Conservation (phyloP, 1,139 yeast species). For the Nakaseomyces delphensis region DNA sequence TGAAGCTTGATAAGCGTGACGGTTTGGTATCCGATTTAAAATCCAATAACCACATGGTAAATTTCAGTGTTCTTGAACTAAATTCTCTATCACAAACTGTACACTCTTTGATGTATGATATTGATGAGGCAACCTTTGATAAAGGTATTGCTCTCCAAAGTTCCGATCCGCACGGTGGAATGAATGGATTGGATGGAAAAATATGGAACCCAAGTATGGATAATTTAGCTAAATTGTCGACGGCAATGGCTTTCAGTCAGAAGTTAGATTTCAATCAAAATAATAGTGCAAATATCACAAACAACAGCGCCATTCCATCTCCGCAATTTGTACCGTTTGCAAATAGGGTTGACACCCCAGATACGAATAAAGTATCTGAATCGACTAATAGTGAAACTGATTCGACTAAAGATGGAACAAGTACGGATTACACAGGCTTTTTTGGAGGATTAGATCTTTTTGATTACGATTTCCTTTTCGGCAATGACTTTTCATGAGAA, state of each 20-base stretch:
- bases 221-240: conserved; percentile 16
- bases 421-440: conserved; percentile 15
- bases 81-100: conserved; percentile 3
- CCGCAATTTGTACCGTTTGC: not conserved
- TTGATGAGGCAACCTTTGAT: conserved; percentile 1
- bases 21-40: conserved; percentile 14
- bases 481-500: conserved; percentile 13
- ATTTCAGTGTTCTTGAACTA: conserved; percentile 9
- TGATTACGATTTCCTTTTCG: conserved; percentile 26
- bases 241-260: conserved; percentile 17
- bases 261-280: conserved; percentile 12
- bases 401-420: conserved; percentile 1
- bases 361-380: not conserved
- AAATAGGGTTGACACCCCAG: not conserved
- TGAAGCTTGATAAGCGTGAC: conserved; percentile 15
- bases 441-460: conserved; percentile 25
- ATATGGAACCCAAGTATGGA: conserved; percentile 9
- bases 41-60: conserved; percentile 1
- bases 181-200: not conserved
- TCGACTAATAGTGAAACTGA: conserved; percentile 8
- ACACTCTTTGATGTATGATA: not conserved
- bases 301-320: not conserved
- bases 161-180: not conserved
- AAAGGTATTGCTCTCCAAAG: not conserved
- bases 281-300: not conserved